Conservation (phyloP, 345 rosid species). For the Camelina sativa region DNA sequence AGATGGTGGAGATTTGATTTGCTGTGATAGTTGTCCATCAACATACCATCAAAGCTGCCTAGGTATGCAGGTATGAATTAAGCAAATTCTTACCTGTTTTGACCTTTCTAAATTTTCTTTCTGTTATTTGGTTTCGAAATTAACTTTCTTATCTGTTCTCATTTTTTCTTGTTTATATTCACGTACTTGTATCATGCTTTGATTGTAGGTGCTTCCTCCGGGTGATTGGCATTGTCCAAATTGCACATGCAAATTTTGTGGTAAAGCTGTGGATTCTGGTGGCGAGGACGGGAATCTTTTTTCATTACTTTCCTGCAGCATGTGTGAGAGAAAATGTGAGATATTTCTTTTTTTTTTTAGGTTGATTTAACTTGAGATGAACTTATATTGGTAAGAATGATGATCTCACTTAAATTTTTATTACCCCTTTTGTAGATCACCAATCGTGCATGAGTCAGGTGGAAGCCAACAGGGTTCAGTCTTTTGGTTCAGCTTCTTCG, state of each 20-base stretch:
- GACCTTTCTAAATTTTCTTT: conserved; percentile 11
- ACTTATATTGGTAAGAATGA: not conserved
- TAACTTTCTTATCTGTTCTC: not conserved
- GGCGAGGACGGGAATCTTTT: conserved; percentile 40
- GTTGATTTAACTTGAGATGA: conserved; percentile 7
- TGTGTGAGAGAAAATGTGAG: conserved; percentile 90
- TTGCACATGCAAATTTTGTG: conserved; percentile 93
- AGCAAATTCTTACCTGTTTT: conserved; percentile 5
- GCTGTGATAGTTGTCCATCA: conserved; percentile 97
- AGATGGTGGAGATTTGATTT: conserved; percentile 95
- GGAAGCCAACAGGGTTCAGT: conserved; percentile 51
- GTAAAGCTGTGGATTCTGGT: conserved; percentile 50
- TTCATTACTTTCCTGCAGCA: conserved; percentile 52
- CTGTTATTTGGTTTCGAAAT: conserved; percentile 4
- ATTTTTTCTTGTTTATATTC: conserved; percentile 13
- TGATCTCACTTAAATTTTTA: conserved; percentile 35
- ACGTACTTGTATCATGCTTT: conserved; percentile 33
- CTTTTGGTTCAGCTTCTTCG: conserved; percentile 45
- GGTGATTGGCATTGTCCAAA: conserved; percentile 97
- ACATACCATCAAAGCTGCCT: conserved; percentile 93
- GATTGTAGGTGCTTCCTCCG: conserved; percentile 74
- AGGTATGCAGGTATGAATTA: conserved; percentile 62
- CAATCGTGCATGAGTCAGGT: conserved; percentile 58
- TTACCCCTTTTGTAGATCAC: conserved; percentile 61
- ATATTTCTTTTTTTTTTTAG: conserved; percentile 30